Evolutionary conservation across 2,329 filamentous ascomycete genomes (phyloP).

Genomic region (Sarocladiaceae sp.): DNA sequence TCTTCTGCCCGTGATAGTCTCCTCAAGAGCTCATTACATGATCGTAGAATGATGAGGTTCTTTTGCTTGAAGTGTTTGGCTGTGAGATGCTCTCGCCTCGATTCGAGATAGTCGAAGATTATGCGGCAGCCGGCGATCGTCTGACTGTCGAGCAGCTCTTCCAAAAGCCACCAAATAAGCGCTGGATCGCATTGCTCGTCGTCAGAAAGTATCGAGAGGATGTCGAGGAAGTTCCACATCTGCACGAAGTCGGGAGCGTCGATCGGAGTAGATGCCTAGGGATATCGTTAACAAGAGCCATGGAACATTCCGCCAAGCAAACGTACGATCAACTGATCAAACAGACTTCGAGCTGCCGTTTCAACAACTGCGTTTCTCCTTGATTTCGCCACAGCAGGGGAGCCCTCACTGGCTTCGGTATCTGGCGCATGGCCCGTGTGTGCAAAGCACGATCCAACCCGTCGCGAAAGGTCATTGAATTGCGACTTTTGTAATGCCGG

Average conservation of each 20-base stretch:
- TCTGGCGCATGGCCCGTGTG: conserved; percentile 21
- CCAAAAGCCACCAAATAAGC: conserved; percentile 83
- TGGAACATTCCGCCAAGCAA: background rate
- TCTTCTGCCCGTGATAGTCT: conserved; percentile 93
- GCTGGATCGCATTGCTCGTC: conserved; percentile 73
- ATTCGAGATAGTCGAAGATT: conserved; percentile 94
- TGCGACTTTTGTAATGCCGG: conserved; percentile 70
- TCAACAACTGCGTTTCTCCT: conserved; percentile 68
- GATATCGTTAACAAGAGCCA: background rate
- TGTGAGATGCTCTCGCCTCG: conserved; percentile 82
- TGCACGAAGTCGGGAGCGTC: conserved; percentile 73
- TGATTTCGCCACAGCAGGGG: conserved; percentile 14
- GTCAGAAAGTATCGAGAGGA: conserved; percentile 84
- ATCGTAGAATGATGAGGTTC: conserved; percentile 82
- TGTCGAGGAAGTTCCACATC: conserved; percentile 91
- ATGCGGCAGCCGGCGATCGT: conserved; percentile 87
- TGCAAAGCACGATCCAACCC: conserved; percentile 33
- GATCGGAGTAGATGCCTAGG: conserved; percentile 69
- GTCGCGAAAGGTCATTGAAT: conserved; percentile 45
- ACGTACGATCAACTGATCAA: conserved; percentile 74
- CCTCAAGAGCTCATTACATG: conserved; percentile 92
- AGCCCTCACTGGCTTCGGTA: conserved; percentile 15
- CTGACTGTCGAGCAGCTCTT: conserved; percentile 94
- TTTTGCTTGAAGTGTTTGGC: conserved; percentile 78
- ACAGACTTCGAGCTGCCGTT: conserved; percentile 75